Base-by-base conservation (phyloP, 176 grass and related monocot genomes). In the Aegilops umbellulata region DNA sequence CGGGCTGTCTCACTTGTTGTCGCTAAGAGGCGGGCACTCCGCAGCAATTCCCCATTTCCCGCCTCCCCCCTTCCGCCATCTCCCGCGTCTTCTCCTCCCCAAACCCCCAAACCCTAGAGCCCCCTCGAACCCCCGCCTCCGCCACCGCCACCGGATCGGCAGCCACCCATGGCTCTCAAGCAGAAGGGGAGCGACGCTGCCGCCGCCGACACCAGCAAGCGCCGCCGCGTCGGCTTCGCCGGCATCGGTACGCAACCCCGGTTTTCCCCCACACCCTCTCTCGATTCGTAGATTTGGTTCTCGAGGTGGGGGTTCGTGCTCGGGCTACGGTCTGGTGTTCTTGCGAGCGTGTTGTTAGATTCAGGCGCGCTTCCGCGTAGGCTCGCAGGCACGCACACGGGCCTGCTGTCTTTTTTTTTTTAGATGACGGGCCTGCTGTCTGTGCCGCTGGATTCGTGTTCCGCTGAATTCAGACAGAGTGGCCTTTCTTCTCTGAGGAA, bases 141-240 rank as follows among this genome's bases (percentile, higher is more conserved):
- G 10, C 20, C 35, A 2, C 84, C 53, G 26, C 67, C 80, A 27
- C 78, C 68, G 60, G 65, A 82, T 78, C 68, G 66, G 29, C 74
- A 0, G 24, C n/a, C 10, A 49, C 53, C 65, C 82, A 98, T 98
- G 97, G 93, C 94, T 86, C 94, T 96, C 62, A 95, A 98, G 88
- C 93, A 98, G 68, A 95, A 91, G 79, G 92, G 69, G 29, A 80
- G 20, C 11, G 36, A 14, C 71, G 82, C 65, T 35, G 68, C 81
- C 32, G 70, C 90, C 76, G 71, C 63, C 5, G 93, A 94, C 27
- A 1, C 92, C 38, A 94, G 86, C 84, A 98, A 98, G 90, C 97
- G 92, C 77, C 94, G 83, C 82, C 94, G 94, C 76, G 97, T 96
- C 44, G 92, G 86, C 82, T 95, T 98, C 86, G 85, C 91, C 72